phyloP scores from a whole-genome alignment of 495 filamentous ascomycete species.

The Neurospora sp. region DNA sequence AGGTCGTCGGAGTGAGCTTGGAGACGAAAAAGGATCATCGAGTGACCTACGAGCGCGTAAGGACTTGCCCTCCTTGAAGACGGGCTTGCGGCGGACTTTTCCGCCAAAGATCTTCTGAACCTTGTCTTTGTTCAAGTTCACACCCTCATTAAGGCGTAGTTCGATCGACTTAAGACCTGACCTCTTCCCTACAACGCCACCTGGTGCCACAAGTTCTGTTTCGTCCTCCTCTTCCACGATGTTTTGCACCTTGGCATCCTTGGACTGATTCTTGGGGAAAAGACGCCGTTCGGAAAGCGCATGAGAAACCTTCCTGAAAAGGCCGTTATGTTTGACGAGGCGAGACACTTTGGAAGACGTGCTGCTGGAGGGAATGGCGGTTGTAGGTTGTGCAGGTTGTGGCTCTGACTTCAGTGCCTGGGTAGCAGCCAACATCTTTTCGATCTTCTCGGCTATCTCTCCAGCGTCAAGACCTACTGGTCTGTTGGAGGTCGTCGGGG shows the following conservation, averaged over 20 bases:
- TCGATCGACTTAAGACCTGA: constrained; percentile 5
- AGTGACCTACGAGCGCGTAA: constrained; percentile 7
- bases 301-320: neutral
- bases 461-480: neutral
- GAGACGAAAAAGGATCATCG: constrained; percentile 25
- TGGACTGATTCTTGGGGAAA: neutral
- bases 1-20: neutral
- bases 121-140: constrained; percentile 16
- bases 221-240: neutral
- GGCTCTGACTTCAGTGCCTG: neutral
- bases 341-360: constrained; percentile 2
- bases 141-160: constrained; percentile 18
- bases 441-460: constrained; percentile 15
- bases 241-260: neutral
- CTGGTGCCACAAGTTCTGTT: neutral
- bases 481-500: neutral
- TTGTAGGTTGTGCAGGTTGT: neutral
- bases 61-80: constrained; percentile 11
- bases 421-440: constrained; percentile 21
- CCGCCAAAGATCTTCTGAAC: constrained; percentile 12
- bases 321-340: neutral
- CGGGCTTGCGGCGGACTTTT: constrained; percentile 14
- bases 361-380: neutral
- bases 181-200: neutral
- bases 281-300: neutral